Evolutionary conservation across 495 filamentous ascomycete species (phyloP).

Genomic region (Penicillium turbatum): DNA sequence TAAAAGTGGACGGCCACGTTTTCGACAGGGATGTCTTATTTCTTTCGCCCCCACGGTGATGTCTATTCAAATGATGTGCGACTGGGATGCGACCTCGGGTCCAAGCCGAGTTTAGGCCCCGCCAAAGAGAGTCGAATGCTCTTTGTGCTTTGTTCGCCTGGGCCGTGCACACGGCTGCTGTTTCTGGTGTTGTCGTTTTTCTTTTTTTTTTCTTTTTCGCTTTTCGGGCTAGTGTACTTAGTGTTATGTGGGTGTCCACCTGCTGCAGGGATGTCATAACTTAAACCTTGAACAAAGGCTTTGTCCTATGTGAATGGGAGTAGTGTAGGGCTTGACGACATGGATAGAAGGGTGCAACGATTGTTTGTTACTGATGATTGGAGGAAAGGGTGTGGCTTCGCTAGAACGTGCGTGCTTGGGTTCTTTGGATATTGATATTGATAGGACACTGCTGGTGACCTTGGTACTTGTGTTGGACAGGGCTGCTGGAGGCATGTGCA

Average conservation of each 20-base stretch:
- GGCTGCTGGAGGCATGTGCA: no score
- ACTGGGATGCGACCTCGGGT: background rate
- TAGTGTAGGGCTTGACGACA: no score
- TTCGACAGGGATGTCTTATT: background rate
- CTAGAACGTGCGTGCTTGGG: no score
- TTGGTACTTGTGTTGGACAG: no score
- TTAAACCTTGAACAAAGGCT: background rate
- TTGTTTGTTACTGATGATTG: background rate
- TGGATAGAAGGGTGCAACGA: no score
- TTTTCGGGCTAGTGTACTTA: slow-evolving; percentile 1
- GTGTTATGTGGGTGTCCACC: background rate
- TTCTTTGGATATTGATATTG: no score
- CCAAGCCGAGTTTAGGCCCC: slow-evolving; percentile 2
- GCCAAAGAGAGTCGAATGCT: background rate
- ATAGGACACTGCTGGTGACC: no score
- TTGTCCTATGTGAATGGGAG: background rate
- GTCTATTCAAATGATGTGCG: background rate
- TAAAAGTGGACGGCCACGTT: background rate
- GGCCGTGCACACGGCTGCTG: background rate
- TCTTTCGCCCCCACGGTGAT: background rate
- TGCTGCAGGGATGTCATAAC: background rate
- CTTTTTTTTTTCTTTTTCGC: no score
- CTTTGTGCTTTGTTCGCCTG: background rate
- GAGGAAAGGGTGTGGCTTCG: background rate
- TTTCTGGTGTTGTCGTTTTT: background rate